Evolutionary conservation across 768 basidiomycete genomes (phyloP), one percentile per base, ranked within the genome.

Genomic region (Boletus reticulatus): DNA sequence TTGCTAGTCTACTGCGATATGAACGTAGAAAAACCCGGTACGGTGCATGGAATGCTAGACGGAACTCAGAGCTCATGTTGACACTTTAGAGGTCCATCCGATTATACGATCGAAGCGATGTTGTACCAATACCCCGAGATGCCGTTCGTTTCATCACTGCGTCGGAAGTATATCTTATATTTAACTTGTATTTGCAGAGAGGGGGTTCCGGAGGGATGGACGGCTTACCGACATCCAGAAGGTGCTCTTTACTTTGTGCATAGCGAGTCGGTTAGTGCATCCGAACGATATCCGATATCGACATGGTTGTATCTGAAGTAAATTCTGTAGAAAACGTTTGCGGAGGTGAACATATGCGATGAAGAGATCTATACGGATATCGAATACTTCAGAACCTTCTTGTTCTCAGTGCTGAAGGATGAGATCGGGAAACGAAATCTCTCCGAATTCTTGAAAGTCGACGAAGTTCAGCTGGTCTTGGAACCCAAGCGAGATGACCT

Each of bases 311-410:
- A 46, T 44, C 41, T 52, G 22, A 67, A 34, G n/a, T 32, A n/a
- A 12, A 29, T 41, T 41, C 50, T 75, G 72, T 55, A 84, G 81
- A 76, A 73, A 46, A 73, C 81, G 0, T 80, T 79, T 34, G 84
- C 84, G 0, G 85, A 87, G 55, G 77, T 76, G 32, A 65, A 85
- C 56, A 68, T 86, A 16, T 77, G 73, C 36, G 73, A 85, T n/a
- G 11, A 42, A 0, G 65, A 60, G 0, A 66, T 76, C 6, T 57
- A 64, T 9, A 36, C 42, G 0, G 75, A 77, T 29, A 68, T 84
- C 4, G 68, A 72, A 6, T 63, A 65, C 11, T 79, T 75, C 45
- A 71, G 62, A 37, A 10, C 6, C 0, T 60, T 47, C 34, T 49
- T 72, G 31, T 49, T 63, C 20, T 52, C 50, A 4, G 55, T 56